These are phyloP conservation scores for Nidula microcarpa DNA, from an alignment of 768 basidiomycete genomes.

Conservation along the genomic window DNA sequence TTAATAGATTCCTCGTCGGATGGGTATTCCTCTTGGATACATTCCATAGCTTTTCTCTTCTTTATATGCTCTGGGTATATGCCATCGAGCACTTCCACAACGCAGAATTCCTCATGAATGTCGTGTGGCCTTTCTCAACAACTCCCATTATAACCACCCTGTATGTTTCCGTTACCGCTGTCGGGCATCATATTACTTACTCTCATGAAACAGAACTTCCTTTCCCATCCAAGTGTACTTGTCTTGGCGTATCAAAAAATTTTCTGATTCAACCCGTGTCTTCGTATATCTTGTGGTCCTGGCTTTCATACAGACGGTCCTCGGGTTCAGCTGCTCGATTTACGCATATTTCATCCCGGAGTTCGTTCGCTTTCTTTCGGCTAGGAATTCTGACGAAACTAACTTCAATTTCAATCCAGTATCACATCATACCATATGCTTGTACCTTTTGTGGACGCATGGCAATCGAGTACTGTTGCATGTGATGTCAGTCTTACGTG, in stretches of 20 bases:
- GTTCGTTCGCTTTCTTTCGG: slow-evolving; percentile 13
- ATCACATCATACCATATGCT: slow-evolving; percentile 16
- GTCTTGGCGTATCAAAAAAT: slow-evolving; percentile 21
- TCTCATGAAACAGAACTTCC: slow-evolving; percentile 15
- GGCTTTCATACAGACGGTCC: slow-evolving; percentile 15
- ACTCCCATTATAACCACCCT: slow-evolving; percentile 22
- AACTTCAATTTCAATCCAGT: slow-evolving; percentile 6
- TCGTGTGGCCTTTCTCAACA: slow-evolving; percentile 20
- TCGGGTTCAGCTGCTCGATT: slow-evolving; percentile 18
- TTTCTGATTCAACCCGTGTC: slow-evolving; percentile 15
- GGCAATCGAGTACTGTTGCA: slow-evolving; percentile 19
- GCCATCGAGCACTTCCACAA: slow-evolving; percentile 18
- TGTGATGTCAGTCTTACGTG: slow-evolving; percentile 24
- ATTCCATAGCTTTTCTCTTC: slow-evolving; percentile 17
- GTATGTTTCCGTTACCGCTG: slow-evolving; percentile 7
- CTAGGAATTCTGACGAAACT: not conserved
- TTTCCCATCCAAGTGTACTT: slow-evolving; percentile 26
- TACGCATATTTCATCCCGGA: slow-evolving; percentile 14
- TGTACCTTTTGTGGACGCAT: slow-evolving; percentile 22
- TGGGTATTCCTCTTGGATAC: slow-evolving; percentile 25
- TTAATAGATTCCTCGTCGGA: slow-evolving; percentile 14
- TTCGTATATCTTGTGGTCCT: slow-evolving; percentile 13
- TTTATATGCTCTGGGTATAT: slow-evolving; percentile 24
- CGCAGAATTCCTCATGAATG: slow-evolving; percentile 11
- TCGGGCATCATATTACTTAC: not conserved